Percentiles rank a stretch among this genome's conserved stretches.
Evolutionary conservation across 1,139 yeast genomes (phyloP).

Genomic region (Pichia sp.): DNA sequence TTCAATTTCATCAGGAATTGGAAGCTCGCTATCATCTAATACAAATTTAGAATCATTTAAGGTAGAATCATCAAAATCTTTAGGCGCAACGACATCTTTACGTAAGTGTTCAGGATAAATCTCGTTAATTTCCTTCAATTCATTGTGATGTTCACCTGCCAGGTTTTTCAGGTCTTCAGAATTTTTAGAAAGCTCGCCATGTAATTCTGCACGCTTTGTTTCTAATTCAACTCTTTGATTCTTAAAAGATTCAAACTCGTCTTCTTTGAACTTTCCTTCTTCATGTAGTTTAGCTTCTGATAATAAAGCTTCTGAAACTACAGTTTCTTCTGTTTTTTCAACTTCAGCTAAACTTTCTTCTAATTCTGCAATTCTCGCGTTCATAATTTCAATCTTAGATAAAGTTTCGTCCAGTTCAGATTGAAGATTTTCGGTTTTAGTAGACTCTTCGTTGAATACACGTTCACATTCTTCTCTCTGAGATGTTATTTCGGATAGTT

Average conservation of each 20-base stretch:
- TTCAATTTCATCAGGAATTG: conserved; percentile 22
- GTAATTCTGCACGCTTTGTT: conserved; percentile 36
- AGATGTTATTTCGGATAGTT: conserved; percentile 20
- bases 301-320: conserved; percentile 13
- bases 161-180: conserved; percentile 38
- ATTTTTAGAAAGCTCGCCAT: conserved; percentile 34
- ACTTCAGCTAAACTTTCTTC: conserved; percentile 15
- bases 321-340: conserved; percentile 20
- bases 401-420: conserved; percentile 15
- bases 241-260: conserved; percentile 26
- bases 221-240: conserved; percentile 33
- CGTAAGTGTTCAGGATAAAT: conserved; percentile 48
- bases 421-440: conserved; percentile 18
- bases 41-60: conserved; percentile 20
- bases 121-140: conserved; percentile 35
- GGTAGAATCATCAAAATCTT: conserved; percentile 25
- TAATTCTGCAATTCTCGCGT: conserved; percentile 17
- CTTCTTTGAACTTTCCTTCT: conserved; percentile 12
- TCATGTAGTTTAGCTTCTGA: conserved; percentile 5
- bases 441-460: conserved; percentile 19
- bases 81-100: conserved; percentile 31
- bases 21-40: conserved; percentile 24
- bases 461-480: conserved; percentile 23
- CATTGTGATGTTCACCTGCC: conserved; percentile 33
- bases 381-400: conserved; percentile 19